phyloP scores from a whole-genome alignment of 805 yeast genomes.

The Kurtzmaniella fragi region DNA sequence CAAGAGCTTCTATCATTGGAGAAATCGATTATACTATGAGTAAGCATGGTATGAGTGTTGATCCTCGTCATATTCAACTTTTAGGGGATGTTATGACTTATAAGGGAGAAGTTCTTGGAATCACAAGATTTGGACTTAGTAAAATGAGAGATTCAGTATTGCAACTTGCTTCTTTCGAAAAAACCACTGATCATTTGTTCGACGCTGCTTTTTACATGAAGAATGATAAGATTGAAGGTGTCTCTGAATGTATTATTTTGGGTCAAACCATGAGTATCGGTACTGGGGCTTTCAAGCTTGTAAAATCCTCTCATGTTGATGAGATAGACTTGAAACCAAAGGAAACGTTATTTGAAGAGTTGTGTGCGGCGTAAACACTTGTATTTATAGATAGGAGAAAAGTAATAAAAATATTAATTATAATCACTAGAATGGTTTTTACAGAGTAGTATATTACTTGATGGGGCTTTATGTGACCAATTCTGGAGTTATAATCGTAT shows the following conservation, averaged over 20 bases:
- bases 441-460: too few species aligned
- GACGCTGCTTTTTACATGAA: constrained; percentile 99
- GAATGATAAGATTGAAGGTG: constrained; percentile 94
- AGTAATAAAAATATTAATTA: too few species aligned
- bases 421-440: too few species aligned
- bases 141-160: constrained; percentile 98
- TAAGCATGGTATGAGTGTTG: constrained; percentile 99
- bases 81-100: constrained; percentile 98
- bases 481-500: too few species aligned
- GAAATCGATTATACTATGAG: constrained; percentile 98
- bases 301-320: constrained; percentile 48
- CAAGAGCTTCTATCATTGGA: constrained; percentile 83
- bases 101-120: constrained; percentile 97
- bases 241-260: constrained; percentile 91
- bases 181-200: constrained; percentile 95
- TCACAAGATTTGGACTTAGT: constrained; percentile 95
- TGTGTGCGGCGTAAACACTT: constrained; percentile 17
- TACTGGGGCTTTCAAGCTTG: constrained; percentile 91
- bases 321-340: constrained; percentile 38
- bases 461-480: too few species aligned
- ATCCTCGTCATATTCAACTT: constrained; percentile 97
- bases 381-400: too few species aligned
- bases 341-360: constrained; percentile 44
- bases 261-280: constrained; percentile 98
- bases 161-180: constrained; percentile 95